These are phyloP conservation scores for Aleurites moluccanus DNA, from an alignment of 441 rosid genomes.

Conservation along the genomic window DNA sequence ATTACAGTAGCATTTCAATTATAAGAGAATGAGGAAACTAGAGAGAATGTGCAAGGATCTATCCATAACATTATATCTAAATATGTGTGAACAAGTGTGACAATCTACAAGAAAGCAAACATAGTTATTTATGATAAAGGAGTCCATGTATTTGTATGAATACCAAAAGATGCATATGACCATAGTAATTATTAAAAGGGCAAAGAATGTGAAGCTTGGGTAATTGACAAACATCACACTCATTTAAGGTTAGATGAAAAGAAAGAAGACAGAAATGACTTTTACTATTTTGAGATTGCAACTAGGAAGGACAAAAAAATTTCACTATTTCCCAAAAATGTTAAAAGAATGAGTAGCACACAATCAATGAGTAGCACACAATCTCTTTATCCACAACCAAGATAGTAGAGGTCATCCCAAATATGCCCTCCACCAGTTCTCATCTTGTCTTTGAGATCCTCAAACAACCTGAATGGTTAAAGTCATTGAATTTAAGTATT, in stretches of 20 bases:
- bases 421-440: constrained; percentile 11
- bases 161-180: background rate
- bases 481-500: background rate
- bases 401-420: constrained; percentile 11
- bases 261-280: background rate
- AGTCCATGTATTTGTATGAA: background rate
- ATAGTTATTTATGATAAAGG: background rate
- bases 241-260: background rate
- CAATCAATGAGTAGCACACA: background rate
- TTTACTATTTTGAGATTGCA: background rate
- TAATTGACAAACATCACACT: background rate
- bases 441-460: background rate
- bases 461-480: constrained; percentile 1
- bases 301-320: background rate
- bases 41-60: background rate
- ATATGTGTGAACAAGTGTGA: background rate
- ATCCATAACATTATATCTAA: background rate
- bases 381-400: background rate
- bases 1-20: background rate
- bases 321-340: background rate
- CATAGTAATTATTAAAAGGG: background rate
- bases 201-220: background rate
- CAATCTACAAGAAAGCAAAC: background rate
- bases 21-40: background rate
- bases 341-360: background rate